phyloP scores from a whole-genome alignment of 208 protist genomes.

The Crithidia sp. region DNA sequence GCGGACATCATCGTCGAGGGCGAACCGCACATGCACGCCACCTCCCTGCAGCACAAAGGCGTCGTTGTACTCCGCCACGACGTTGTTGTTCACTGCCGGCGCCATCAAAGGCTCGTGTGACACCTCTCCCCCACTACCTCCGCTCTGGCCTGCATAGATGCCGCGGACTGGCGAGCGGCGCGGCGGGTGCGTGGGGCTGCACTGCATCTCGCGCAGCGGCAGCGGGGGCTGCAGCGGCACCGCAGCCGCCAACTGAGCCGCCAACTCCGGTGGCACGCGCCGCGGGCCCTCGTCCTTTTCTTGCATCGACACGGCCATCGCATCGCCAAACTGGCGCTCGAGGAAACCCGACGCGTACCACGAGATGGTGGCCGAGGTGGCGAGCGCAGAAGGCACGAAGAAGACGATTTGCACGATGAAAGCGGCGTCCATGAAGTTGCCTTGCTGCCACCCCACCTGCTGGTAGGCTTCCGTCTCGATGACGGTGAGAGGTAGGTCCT shows the following conservation, averaged over 20 bases:
- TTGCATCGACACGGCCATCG: slow-evolving; percentile 5
- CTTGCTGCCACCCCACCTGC: slow-evolving; percentile 39
- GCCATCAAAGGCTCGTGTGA: background rate
- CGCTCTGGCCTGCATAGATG: background rate
- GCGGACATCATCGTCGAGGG: background rate
- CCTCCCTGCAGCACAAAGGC: slow-evolving; percentile 4
- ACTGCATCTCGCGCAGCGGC: slow-evolving; percentile 24
- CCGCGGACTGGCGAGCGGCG: background rate
- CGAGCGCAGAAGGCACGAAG: slow-evolving; percentile 45
- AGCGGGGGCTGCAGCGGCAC: slow-evolving; percentile 23
- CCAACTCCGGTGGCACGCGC: slow-evolving; percentile 2
- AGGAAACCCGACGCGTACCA: slow-evolving; percentile 56
- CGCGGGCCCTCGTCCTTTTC: background rate
- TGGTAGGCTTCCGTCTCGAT: slow-evolving; percentile 49
- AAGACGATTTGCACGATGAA: slow-evolving; percentile 61
- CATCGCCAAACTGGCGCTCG: slow-evolving; percentile 41
- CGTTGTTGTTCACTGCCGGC: background rate
- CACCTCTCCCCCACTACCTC: background rate
- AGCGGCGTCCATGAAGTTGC: slow-evolving; percentile 40
- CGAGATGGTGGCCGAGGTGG: slow-evolving; percentile 45
- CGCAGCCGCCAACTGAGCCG: slow-evolving; percentile 12
- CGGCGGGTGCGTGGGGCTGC: slow-evolving; percentile 9
- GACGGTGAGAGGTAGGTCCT: slow-evolving; percentile 61
- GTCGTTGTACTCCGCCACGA: slow-evolving; percentile 14
- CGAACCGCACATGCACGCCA: background rate